Conservation (phyloP, 2,329 filamentous ascomycete genomes). For the Knufia fluminis region DNA sequence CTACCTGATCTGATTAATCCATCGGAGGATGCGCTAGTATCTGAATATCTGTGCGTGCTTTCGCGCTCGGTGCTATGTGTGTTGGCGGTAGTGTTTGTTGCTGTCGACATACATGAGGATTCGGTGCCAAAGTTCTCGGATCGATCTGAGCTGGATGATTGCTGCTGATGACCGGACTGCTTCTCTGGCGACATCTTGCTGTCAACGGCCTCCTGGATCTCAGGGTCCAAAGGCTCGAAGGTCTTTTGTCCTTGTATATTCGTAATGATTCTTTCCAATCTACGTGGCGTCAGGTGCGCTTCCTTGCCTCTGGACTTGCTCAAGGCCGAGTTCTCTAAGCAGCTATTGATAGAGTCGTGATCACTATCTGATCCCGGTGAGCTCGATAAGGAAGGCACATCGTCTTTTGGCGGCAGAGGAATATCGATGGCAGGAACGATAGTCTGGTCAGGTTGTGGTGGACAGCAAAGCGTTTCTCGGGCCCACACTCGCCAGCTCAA, state of each 20-base stretch:
- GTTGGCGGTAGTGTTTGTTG: slow-evolving; percentile 44
- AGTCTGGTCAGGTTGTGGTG: slow-evolving; percentile 48
- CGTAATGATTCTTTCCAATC: slow-evolving; percentile 87
- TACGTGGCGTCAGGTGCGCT: slow-evolving; percentile 84
- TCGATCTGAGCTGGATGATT: slow-evolving; percentile 37
- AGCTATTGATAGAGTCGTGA: background rate
- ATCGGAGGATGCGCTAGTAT: slow-evolving; percentile 52
- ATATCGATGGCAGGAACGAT: slow-evolving; percentile 41
- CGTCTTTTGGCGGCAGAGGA: slow-evolving; percentile 31
- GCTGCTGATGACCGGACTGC: background rate
- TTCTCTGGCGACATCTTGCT: slow-evolving; percentile 4
- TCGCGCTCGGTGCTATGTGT: slow-evolving; percentile 38
- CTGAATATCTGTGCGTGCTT: slow-evolving; percentile 41
- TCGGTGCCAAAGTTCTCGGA: slow-evolving; percentile 44
- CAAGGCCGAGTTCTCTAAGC: slow-evolving; percentile 39
- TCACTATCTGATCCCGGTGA: slow-evolving; percentile 62
- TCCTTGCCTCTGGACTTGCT: slow-evolving; percentile 65
- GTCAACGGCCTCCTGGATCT: slow-evolving; percentile 29
- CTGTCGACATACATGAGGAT: slow-evolving; percentile 48
- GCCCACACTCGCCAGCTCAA: slow-evolving; percentile 95
- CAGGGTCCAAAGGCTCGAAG: slow-evolving; percentile 48
- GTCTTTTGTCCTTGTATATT: slow-evolving; percentile 78
- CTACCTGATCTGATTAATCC: slow-evolving; percentile 54
- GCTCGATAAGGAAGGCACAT: slow-evolving; percentile 63
- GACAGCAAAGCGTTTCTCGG: slow-evolving; percentile 82